Conservation (phyloP, 2,329 filamentous ascomycete genomes). For the Chlorencoelia australis region DNA sequence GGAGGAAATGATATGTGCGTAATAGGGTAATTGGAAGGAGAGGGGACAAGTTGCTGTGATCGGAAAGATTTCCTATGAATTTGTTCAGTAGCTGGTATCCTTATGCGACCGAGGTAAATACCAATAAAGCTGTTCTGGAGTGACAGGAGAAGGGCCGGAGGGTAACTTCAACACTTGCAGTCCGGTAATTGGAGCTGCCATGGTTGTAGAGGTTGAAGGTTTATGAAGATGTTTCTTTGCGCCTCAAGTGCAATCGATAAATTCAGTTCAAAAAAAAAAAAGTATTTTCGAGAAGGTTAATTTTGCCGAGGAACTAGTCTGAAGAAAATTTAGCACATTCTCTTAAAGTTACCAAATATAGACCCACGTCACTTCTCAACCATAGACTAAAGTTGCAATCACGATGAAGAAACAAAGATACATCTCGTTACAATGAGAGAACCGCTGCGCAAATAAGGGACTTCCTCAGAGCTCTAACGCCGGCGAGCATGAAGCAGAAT, state of each 20-base stretch:
- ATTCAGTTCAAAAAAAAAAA: conserved; percentile 5
- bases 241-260: neutral
- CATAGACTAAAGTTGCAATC: too few relatives aligned
- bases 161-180: conserved; percentile 59
- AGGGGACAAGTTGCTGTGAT: conserved; percentile 80
- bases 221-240: conserved; percentile 2
- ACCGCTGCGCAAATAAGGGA: too few relatives aligned
- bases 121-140: conserved; percentile 94
- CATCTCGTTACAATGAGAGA: too few relatives aligned
- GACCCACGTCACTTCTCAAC: too few relatives aligned
- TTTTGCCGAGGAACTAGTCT: neutral
- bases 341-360: too few relatives aligned
- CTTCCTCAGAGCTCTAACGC: too few relatives aligned
- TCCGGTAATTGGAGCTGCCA: conserved; percentile 24
- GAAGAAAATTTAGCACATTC: too few relatives aligned
- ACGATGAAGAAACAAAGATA: too few relatives aligned
- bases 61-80: conserved; percentile 95
- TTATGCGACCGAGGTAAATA: conserved; percentile 88
- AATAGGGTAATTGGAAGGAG: conserved; percentile 63
- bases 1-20: conserved; percentile 75
- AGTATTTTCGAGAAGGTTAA: neutral
- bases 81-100: too few relatives aligned
- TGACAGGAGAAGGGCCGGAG: conserved; percentile 70
- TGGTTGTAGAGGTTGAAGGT: conserved; percentile 11
- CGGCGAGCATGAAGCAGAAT: too few relatives aligned